Percentiles rank a stretch among this genome's conserved stretches.
Evolutionary conservation across 2,329 filamentous ascomycete species (phyloP).

Genomic region (Diaporthe destruens): DNA sequence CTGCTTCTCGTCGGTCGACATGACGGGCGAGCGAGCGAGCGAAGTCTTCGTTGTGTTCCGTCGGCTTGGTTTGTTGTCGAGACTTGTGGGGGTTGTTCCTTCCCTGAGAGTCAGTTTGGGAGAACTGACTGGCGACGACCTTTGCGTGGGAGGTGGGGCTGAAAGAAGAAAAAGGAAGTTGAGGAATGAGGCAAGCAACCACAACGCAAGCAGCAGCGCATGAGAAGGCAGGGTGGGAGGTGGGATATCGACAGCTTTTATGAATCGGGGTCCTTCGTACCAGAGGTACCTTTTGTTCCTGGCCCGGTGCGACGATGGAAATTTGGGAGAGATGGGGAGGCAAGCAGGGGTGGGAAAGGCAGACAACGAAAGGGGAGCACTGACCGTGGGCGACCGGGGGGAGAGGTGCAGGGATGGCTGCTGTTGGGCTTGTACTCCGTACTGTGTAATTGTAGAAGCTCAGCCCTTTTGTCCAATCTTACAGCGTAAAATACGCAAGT

Average conservation of each 20-base stretch:
- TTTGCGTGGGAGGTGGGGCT: not conserved
- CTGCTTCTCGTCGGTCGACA: conserved; percentile 38
- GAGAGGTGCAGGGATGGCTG: not conserved
- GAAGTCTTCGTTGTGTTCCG: not conserved
- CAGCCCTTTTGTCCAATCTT: not conserved
- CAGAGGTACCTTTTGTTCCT: conserved; percentile 13
- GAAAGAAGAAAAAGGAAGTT: not conserved
- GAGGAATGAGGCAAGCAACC: conserved; percentile 3
- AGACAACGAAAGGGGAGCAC: conserved; percentile 1
- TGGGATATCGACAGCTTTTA: conserved; percentile 33
- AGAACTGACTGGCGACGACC: not conserved
- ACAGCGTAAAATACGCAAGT: conserved; percentile 20
- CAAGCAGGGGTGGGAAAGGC: not conserved
- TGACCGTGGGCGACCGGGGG: conserved; percentile 16
- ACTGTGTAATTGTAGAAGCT: not conserved
- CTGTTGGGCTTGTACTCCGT: not conserved
- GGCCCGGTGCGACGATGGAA: conserved; percentile 15
- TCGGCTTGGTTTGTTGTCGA: conserved; percentile 12
- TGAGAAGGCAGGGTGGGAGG: not conserved
- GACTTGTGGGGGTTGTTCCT: not conserved
- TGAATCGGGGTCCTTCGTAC: conserved; percentile 24
- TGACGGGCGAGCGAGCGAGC: conserved; percentile 19
- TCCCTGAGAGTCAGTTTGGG: not conserved
- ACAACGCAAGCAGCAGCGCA: not conserved
- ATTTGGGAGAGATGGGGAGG: not conserved